phyloP scores from a whole-genome alignment of 2,329 filamentous ascomycete genomes.

The Botrytis squamosa region DNA sequence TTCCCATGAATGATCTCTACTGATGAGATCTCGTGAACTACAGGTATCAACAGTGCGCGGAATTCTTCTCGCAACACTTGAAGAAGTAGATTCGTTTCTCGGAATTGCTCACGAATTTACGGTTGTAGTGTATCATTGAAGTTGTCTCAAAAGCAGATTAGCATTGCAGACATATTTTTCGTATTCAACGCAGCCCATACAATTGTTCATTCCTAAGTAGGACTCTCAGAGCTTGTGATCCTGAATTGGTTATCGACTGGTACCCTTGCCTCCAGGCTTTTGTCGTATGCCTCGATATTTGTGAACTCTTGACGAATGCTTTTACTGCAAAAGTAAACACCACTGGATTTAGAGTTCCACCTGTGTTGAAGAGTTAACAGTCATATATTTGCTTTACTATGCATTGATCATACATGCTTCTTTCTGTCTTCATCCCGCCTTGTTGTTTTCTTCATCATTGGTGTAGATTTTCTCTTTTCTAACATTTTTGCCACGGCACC shows the following conservation, averaged over 20 bases:
- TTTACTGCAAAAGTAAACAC: not conserved
- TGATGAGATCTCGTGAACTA: not conserved
- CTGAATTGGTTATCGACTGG: not conserved
- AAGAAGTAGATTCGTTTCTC: not conserved
- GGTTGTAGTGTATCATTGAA: not conserved
- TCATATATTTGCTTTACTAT: not conserved
- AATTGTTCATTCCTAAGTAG: not conserved
- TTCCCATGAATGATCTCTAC: not conserved
- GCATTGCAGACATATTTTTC: not conserved
- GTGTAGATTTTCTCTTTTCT: not conserved
- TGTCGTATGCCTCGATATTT: not conserved
- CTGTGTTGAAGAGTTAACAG: not conserved
- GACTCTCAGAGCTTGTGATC: not conserved
- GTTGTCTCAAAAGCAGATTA: too few relatives aligned
- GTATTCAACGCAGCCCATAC: not conserved
- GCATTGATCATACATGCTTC: not conserved
- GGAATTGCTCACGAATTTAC: not conserved
- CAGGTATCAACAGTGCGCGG: not conserved
- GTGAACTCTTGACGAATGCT: not conserved
- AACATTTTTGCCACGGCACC: not conserved
- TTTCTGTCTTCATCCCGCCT: not conserved
- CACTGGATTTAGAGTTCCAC: not conserved
- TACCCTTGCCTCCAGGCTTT: not conserved
- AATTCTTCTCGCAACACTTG: not conserved
- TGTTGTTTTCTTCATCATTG: not conserved